These are phyloP conservation scores for Phialemoniopsis sp. DNA, from an alignment of 2,329 filamentous ascomycete species.

Conservation along the genomic window DNA sequence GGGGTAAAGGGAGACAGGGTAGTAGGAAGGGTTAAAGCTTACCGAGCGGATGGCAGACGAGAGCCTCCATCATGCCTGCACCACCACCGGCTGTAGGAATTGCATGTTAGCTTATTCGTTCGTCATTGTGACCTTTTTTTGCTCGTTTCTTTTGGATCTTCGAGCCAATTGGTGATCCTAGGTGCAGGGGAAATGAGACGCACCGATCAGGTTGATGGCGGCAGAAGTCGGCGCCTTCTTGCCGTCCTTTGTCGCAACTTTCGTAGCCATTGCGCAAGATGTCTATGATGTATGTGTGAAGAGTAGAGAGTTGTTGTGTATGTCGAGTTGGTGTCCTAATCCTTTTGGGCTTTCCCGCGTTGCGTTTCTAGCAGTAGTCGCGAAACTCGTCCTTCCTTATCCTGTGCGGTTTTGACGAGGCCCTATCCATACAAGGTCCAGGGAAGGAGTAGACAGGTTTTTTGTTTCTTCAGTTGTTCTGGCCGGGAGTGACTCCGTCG, in stretches of 20 bases:
- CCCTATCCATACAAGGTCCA: background rate
- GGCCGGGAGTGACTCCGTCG: too few species aligned
- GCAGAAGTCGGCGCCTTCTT: constrained; percentile 74
- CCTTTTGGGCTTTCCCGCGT: background rate
- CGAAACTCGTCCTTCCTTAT: constrained; percentile 17
- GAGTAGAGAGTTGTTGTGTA: too few species aligned
- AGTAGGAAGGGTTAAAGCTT: constrained; percentile 20
- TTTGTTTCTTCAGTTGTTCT: too few species aligned
- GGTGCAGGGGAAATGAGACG: constrained; percentile 18
- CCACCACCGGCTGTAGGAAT: constrained; percentile 73
- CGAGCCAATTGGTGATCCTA: constrained; percentile 11
- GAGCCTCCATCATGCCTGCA: constrained; percentile 98
- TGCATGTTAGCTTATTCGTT: constrained; percentile 12
- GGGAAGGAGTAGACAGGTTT: too few species aligned
- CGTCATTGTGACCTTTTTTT: background rate
- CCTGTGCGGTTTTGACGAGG: constrained; percentile 12
- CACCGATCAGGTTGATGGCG: constrained; percentile 89
- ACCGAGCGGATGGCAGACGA: constrained; percentile 92
- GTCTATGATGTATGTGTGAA: constrained; percentile 16
- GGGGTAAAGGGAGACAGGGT: constrained; percentile 1
- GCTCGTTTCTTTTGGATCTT: too few species aligned
- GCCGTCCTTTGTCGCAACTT: constrained; percentile 41
- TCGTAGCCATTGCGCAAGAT: constrained; percentile 11
- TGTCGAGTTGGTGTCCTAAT: too few species aligned
- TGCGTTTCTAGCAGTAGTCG: background rate